Percentiles rank a stretch among this genome's conserved stretches.
phyloP scores from a whole-genome alignment of 768 basidiomycete genomes.

The Tulasnella sp. region DNA sequence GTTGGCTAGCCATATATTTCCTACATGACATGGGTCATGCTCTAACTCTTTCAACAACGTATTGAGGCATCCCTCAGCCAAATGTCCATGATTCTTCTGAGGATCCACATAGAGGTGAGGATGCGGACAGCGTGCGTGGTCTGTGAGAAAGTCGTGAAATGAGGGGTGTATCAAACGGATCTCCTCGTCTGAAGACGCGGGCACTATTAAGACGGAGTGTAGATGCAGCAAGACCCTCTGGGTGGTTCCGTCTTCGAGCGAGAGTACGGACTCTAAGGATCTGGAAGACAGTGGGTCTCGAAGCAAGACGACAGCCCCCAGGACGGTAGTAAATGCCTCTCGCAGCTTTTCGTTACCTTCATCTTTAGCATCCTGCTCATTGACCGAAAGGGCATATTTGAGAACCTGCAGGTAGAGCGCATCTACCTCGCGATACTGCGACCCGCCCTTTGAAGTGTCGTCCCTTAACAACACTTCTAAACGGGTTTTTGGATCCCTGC shows the following conservation, averaged over 20 bases:
- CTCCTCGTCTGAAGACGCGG: background rate
- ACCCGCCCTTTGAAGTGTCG: background rate
- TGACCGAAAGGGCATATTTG: background rate
- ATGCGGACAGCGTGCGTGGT: background rate
- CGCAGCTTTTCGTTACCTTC: background rate
- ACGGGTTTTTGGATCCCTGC: background rate
- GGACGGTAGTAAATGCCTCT: background rate
- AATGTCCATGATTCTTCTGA: background rate
- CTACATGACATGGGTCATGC: background rate
- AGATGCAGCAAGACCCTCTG: background rate
- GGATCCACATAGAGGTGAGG: background rate
- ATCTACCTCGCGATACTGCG: background rate
- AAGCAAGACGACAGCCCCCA: constrained; percentile 4
- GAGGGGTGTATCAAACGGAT: constrained; percentile 20
- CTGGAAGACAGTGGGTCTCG: background rate
- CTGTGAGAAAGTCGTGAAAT: constrained; percentile 22
- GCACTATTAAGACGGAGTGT: constrained; percentile 7
- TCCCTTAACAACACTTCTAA: background rate
- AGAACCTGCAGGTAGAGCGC: background rate
- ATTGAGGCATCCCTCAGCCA: background rate
- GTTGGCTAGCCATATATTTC: background rate
- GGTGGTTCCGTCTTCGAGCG: background rate
- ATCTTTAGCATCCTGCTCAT: background rate
- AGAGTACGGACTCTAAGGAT: background rate
- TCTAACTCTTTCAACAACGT: background rate